Evolutionary conservation across 148 eudicot genomes (phyloP).

Genomic region (Bassia scoparia): DNA sequence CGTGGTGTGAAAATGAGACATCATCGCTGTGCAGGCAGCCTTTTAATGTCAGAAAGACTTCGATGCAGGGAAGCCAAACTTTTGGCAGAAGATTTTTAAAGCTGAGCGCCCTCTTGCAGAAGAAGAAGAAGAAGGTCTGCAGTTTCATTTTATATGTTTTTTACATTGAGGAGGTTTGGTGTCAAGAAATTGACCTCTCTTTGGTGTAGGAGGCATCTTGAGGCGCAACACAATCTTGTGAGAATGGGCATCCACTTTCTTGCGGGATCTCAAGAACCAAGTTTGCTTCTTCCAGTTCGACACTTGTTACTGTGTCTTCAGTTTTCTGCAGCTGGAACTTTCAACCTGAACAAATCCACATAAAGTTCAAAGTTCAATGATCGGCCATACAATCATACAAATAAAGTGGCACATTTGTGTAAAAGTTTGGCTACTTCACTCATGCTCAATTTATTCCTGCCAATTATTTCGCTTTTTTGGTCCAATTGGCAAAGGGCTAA

Average conservation of each 20-base stretch:
- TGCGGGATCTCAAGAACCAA: constrained; percentile 67
- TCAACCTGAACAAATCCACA: constrained; percentile 25
- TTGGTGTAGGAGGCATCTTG: constrained; percentile 63
- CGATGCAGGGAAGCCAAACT: constrained; percentile 49
- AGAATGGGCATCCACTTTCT: constrained; percentile 36
- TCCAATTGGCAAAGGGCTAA: too few relatives aligned
- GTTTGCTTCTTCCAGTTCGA: constrained; percentile 59
- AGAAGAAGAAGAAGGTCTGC: constrained; percentile 53
- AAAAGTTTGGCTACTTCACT: too few relatives aligned
- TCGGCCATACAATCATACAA: too few relatives aligned
- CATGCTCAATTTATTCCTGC: too few relatives aligned
- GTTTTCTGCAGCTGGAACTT: constrained; percentile 20
- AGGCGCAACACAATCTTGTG: constrained; percentile 53
- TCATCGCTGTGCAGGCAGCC: constrained; percentile 27
- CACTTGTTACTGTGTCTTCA: constrained; percentile 32
- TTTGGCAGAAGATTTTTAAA: constrained; percentile 54
- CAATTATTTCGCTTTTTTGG: too few relatives aligned
- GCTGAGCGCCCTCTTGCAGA: constrained; percentile 52
- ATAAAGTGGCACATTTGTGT: too few relatives aligned
- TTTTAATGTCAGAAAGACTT: constrained; percentile 44
- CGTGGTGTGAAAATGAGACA: constrained; percentile 39
- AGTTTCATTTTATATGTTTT: constrained; percentile 44
- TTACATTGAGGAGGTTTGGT: constrained; percentile 50
- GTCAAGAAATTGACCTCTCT: constrained; percentile 78
- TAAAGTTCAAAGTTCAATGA: too few relatives aligned